Base-by-base conservation (phyloP, 768 basidiomycete species). In the Lentinula edodes region DNA sequence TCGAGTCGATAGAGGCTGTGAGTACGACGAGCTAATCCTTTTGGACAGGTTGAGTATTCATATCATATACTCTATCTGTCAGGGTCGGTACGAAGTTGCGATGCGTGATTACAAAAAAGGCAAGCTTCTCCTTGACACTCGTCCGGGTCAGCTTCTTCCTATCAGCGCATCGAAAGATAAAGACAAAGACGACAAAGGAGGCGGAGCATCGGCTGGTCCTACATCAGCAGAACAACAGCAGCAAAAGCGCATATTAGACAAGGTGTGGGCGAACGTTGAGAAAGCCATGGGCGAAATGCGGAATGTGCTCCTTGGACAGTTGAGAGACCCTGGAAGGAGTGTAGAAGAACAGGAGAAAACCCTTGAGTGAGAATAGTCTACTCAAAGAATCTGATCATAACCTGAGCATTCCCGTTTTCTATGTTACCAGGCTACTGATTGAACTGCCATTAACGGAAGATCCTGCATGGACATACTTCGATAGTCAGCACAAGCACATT, bases 61-160 rank as follows among this genome's bases (percentile, higher is more conserved):
- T 48, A 20, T 2, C 12, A 32, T 55, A 59, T 9, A 32, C 42
- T 34, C 48, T 35, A 57, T 42, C n/a, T n/a, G 32, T 0, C 67
- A 97, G 94, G 93, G 94, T 13, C 90, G 91, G 58, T 98, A 95
- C 71, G 97, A 98, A 61, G 85, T 89, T 38, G 96, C 95, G 0
- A 78, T 99, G 69, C 85, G 94, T 18, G 95, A 97, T 66, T 99
- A 98, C 78, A 96, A 96, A 76, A 98, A 97, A 72, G 97, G 96
- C 20, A 93, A 94, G 65, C 88, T 90, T 73, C 78, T 98, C 34
- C 81, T 96, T 48, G 91, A 95, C 68, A 89, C 91, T 8, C 85
- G 93, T n/a, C 92, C 95, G 0, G 89, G 88, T 0, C 93, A 94
- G 69, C 78, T 94, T 2, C 77, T 93, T 2, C 89, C 93, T 2